These are phyloP conservation scores for Ascocoryne sarcoides DNA, from an alignment of 2,329 filamentous ascomycete genomes.

Conservation along the genomic window DNA sequence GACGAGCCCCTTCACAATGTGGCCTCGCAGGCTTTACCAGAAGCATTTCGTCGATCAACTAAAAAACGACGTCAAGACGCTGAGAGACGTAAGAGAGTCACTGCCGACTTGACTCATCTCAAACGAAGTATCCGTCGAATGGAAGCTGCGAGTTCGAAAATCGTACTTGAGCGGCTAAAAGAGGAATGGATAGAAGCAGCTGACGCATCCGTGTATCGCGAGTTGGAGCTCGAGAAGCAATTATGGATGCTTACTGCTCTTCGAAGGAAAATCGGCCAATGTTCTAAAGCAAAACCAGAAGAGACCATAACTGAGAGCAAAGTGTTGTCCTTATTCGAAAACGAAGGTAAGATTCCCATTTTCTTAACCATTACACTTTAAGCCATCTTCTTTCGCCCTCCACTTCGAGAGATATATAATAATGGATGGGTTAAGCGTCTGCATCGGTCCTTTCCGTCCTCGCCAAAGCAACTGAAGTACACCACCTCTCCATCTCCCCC, in stretches of 20 bases:
- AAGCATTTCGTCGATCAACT: no score
- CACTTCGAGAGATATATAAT: no score
- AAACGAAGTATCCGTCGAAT: slow-evolving; percentile 47
- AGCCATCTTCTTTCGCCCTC: not conserved
- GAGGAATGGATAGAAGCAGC: slow-evolving; percentile 38
- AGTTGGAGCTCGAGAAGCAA: slow-evolving; percentile 47
- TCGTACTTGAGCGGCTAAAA: slow-evolving; percentile 46
- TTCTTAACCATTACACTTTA: not conserved
- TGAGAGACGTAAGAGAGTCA: no score
- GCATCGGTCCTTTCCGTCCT: slow-evolving; percentile 26
- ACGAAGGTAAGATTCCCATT: slow-evolving; percentile 26
- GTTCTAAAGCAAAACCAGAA: not conserved
- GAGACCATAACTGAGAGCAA: slow-evolving; percentile 10
- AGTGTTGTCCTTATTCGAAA: slow-evolving; percentile 25
- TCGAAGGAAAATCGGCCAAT: slow-evolving; percentile 25
- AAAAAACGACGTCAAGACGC: no score
- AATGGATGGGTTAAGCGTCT: slow-evolving; percentile 16
- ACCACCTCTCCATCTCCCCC: slow-evolving; percentile 33
- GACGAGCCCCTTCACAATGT: no score
- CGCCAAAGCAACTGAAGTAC: slow-evolving; percentile 31
- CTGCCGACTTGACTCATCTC: no score
- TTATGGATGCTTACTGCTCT: slow-evolving; percentile 54
- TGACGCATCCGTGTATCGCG: slow-evolving; percentile 40
- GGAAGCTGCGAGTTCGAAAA: slow-evolving; percentile 41
- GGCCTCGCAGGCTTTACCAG: no score